Conservation (phyloP, 495 filamentous ascomycete genomes). For the Podospora comata region DNA sequence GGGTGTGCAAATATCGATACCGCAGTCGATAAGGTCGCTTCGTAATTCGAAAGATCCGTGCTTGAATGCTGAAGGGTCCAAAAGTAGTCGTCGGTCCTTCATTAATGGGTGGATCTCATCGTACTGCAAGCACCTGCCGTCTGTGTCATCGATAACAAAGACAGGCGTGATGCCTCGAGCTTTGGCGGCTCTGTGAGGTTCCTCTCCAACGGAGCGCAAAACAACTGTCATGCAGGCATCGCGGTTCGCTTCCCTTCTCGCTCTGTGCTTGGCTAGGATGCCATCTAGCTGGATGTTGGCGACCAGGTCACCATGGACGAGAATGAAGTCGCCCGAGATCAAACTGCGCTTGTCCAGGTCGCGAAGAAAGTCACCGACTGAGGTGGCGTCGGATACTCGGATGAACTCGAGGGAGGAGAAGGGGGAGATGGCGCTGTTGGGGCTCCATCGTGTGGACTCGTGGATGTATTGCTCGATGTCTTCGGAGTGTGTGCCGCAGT, state of each 20-base stretch:
- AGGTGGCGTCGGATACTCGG: slow-evolving; percentile 73
- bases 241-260: slow-evolving; percentile 77
- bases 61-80: slow-evolving; percentile 62
- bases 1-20: slow-evolving; percentile 95
- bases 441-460: slow-evolving; percentile 43
- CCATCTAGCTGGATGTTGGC: slow-evolving; percentile 80
- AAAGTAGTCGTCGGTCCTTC: slow-evolving; percentile 54
- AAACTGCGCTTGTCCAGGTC: slow-evolving; percentile 84
- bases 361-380: slow-evolving; percentile 91
- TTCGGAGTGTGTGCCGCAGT: slow-evolving; percentile 85
- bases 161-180: slow-evolving; percentile 68
- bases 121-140: slow-evolving; percentile 86
- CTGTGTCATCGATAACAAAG: slow-evolving; percentile 79
- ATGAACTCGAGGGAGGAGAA: slow-evolving; percentile 82
- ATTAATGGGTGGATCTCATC: slow-evolving; percentile 64
- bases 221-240: slow-evolving; percentile 99
- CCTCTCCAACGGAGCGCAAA: slow-evolving; percentile 69
- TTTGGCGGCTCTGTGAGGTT: slow-evolving; percentile 64
- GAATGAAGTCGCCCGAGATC: slow-evolving; percentile 85
- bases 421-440: slow-evolving; percentile 62
- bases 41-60: slow-evolving; percentile 70
- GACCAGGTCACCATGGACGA: slow-evolving; percentile 93
- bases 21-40: slow-evolving; percentile 87
- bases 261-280: slow-evolving; percentile 73
- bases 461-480: slow-evolving; percentile 81